Conservation (phyloP, 805 yeast species). For the Metschnikowia dekortorum region DNA sequence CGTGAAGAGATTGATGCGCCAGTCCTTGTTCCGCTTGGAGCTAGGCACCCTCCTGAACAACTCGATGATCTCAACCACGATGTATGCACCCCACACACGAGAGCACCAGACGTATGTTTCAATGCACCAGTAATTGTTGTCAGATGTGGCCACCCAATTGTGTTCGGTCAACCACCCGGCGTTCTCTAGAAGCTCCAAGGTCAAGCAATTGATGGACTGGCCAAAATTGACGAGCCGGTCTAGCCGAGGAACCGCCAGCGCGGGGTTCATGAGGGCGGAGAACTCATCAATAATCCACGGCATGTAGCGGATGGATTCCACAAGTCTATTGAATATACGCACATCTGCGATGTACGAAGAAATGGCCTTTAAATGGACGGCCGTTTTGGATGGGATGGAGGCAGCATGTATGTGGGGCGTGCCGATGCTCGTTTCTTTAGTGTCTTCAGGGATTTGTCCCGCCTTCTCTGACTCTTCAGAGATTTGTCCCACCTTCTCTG, state of each 20-base stretch:
- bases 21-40: conserved; percentile 30
- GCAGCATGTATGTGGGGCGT: too few relatives aligned
- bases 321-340: conserved; percentile 39
- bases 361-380: conserved; percentile 31
- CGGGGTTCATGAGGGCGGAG: conserved; percentile 24
- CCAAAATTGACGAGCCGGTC: conserved; percentile 33
- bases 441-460: too few relatives aligned
- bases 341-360: conserved; percentile 38
- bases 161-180: conserved; percentile 46
- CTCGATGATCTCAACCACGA: conserved; percentile 37
- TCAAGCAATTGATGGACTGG: conserved; percentile 39
- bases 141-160: conserved; percentile 40
- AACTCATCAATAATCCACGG: conserved; percentile 44
- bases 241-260: conserved; percentile 21
- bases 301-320: conserved; percentile 38
- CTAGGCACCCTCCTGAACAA: conserved; percentile 38
- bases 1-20: conserved; percentile 34
- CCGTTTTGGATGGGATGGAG: conserved; percentile 19
- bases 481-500: too few relatives aligned
- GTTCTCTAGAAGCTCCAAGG: conserved; percentile 38
- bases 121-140: conserved; percentile 39
- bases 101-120: conserved; percentile 43
- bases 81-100: conserved; percentile 41
- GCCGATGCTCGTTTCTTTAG: too few relatives aligned
- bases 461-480: too few relatives aligned